Percentiles rank a stretch among this genome's conserved stretches.
Evolutionary conservation across 2,329 filamentous ascomycete genomes (phyloP).

Genomic region (Trichoderma semiorbis): DNA sequence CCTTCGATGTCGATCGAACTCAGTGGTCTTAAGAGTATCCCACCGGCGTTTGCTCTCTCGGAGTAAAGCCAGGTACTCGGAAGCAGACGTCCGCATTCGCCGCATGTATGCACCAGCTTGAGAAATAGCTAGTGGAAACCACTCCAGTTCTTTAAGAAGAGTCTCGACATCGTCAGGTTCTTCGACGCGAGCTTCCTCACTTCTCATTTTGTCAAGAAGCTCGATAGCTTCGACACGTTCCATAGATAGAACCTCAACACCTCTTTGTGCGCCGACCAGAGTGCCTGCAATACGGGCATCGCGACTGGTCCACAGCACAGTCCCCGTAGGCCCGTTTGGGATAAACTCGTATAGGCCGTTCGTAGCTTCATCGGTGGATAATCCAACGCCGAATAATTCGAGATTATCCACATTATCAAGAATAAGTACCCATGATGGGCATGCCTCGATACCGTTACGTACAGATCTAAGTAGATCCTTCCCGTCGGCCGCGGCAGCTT

Average conservation of each 20-base stretch:
- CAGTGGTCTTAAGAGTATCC: background rate
- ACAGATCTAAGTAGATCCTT: background rate
- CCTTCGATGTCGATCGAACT: background rate
- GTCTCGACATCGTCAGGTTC: background rate
- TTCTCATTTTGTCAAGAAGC: background rate
- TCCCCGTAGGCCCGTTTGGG: background rate
- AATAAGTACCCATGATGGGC: background rate
- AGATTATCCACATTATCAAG: background rate
- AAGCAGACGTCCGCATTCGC: background rate
- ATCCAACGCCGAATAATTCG: background rate
- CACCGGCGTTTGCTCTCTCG: background rate
- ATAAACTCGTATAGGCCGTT: background rate
- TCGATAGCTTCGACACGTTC: background rate
- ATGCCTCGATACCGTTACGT: background rate
- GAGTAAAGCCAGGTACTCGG: background rate
- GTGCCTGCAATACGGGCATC: background rate
- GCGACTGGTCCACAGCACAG: background rate
- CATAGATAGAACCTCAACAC: background rate
- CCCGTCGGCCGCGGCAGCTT: background rate
- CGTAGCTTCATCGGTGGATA: background rate
- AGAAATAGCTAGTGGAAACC: background rate
- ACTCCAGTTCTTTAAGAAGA: rapidly evolving
- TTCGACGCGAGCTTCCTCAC: no score
- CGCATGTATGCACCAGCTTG: background rate
- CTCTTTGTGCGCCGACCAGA: background rate